Conservation (phyloP, 164 flowering plant genomes). For the Malania oleifera region DNA sequence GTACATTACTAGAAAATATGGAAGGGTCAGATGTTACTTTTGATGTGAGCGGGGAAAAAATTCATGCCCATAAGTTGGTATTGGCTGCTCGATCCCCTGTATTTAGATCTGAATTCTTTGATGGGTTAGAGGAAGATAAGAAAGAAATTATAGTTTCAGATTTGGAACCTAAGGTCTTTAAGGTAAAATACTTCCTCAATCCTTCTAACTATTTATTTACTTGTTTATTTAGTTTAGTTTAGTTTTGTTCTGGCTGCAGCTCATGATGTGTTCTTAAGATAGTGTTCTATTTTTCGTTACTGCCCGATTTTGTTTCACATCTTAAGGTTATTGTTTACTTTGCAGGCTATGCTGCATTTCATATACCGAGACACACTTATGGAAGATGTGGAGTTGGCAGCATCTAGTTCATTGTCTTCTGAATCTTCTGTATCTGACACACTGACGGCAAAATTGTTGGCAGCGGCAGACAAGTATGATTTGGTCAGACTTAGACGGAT, state of each 20-base stretch:
- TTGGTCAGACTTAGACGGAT: conserved; percentile 45
- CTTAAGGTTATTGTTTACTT: background rate
- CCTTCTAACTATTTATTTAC: background rate
- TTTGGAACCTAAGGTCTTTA: conserved; percentile 79
- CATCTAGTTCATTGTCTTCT: conserved; percentile 18
- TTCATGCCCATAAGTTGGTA: conserved; percentile 85
- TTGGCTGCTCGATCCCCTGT: conserved; percentile 82
- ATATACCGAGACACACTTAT: conserved; percentile 38
- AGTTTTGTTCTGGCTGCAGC: background rate
- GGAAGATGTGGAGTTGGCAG: conserved; percentile 25
- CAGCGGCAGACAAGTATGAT: conserved; percentile 55
- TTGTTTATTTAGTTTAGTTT: background rate
- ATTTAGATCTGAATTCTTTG: conserved; percentile 51
- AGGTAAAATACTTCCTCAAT: conserved; percentile 37
- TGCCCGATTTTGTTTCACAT: background rate
- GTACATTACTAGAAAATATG: conserved; percentile 62
- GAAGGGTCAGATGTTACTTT: conserved; percentile 80
- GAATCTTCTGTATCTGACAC: conserved; percentile 21
- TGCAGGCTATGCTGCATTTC: conserved; percentile 45
- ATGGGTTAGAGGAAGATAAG: conserved; percentile 32
- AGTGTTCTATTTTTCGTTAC: background rate
- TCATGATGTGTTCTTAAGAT: background rate
- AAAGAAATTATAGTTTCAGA: conserved; percentile 46
- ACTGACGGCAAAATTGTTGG: conserved; percentile 37
- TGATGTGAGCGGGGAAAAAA: conserved; percentile 61